Evolutionary conservation across 108 stramenopile species (phyloP), one percentile per base, ranked within the genome.

Genomic region (Fistulifera solaris): DNA sequence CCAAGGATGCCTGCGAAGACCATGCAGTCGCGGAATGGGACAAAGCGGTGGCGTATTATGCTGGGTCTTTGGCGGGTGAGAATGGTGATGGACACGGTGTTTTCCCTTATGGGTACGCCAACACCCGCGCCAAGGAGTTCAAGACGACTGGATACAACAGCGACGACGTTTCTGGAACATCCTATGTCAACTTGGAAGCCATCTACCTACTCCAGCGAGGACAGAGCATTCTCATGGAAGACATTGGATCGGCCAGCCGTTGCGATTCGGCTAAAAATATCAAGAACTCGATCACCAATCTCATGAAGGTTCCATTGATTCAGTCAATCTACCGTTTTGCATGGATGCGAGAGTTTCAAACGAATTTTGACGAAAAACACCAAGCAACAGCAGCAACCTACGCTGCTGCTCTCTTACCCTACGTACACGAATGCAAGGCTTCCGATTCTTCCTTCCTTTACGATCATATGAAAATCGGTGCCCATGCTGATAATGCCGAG

Each of bases 291-390:
- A 80, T 89, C 41, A 67, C 66, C 11, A 28, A 71, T 10, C 49
- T 77, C 55, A 81, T 85, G 81, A 66, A 72, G 8, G 53, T 89
- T 13, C 83, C 87, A 13, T 48, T 89, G 19, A 67, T 89, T 40
- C 87, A 89, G 52, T 79, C 79, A 0, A 45, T 78, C 0, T 50
- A 85, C 19, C 65, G 68, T 2, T 80, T 70, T 62, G 78, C 82
- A 5, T 77, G 73, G 48, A 3, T 54, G 16, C 25, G 42, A 21
- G 31, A 60, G 18, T 35, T 28, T 18, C 17, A 25, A 0, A 40
- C 8, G 6, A 53, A 63, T 52, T 24, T 66, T 1, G 56, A 50
- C 16, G 78, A 83, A 54, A 78, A 81, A 56, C 72, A 61, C 21
- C 50, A 64, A n/a, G 78, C 81, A 5, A 70, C 75, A 39, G 81